Conservation (phyloP, 768 basidiomycete species). For the Suillus fuscotomentosus region DNA sequence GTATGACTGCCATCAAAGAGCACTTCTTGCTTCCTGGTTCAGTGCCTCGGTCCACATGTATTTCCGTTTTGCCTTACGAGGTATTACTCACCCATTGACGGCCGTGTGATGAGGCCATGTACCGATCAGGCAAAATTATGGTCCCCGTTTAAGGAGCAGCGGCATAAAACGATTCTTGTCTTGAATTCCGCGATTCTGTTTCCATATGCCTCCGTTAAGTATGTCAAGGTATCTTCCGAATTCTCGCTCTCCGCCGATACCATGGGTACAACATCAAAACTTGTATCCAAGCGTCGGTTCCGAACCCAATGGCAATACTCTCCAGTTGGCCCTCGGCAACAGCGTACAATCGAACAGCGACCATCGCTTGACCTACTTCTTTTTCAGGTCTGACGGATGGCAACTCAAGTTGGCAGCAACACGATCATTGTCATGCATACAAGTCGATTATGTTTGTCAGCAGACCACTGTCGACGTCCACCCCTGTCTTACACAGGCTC, state of each 20-base stretch:
- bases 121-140: neutral
- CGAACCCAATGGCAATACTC: neutral
- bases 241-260: neutral
- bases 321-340: neutral
- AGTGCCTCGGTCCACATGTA: neutral
- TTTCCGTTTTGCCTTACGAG: neutral
- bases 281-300: neutral
- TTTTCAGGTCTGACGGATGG: neutral
- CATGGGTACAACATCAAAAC: neutral
- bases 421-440: neutral
- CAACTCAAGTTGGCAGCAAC: neutral
- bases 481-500: too few relatives aligned
- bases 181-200: neutral
- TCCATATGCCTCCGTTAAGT: neutral
- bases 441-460: too few relatives aligned
- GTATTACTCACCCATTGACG: slow-evolving; percentile 3
- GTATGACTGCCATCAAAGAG: neutral
- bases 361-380: neutral
- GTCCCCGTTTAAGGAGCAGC: neutral
- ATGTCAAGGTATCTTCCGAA: neutral
- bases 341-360: neutral
- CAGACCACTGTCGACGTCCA: too few relatives aligned
- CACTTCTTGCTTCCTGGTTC: neutral
- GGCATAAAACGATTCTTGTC: neutral
- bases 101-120: neutral